phyloP scores from a whole-genome alignment of 306 rosid species.

The Cucumis hystrix region DNA sequence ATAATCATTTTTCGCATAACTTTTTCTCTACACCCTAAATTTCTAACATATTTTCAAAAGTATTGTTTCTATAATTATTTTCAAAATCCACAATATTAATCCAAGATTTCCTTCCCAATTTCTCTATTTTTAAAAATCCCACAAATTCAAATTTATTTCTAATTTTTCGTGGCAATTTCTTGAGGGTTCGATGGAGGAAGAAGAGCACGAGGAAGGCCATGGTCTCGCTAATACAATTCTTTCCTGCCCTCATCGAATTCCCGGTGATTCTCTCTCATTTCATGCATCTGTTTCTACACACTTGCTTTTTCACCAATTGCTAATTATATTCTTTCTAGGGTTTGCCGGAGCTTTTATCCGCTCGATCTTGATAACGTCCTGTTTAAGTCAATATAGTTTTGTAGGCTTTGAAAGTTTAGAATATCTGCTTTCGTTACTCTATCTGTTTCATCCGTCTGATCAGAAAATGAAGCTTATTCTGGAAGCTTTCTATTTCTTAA shows the following conservation, averaged over 20 bases:
- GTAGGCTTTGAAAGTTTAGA: not conserved
- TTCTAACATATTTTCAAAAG: no score
- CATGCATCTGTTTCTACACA: not conserved
- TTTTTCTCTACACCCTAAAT: no score
- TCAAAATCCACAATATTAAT: no score
- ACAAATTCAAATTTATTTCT: not conserved
- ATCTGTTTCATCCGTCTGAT: not conserved
- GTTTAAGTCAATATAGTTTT: not conserved
- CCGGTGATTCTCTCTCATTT: not conserved
- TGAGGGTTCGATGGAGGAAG: not conserved
- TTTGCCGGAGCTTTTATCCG: not conserved
- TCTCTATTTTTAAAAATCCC: not conserved
- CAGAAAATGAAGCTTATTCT: not conserved
- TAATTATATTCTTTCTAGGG: not conserved
- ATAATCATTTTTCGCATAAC: no score
- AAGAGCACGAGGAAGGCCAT: not conserved
- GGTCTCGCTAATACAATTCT: not conserved
- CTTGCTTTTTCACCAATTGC: not conserved
- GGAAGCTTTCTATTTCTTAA: not conserved
- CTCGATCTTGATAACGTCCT: not conserved
- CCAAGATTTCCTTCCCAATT: no score
- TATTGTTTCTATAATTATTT: no score
- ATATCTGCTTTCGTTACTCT: not conserved
- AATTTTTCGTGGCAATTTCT: not conserved
- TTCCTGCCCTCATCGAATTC: not conserved